These are phyloP conservation scores for Letharia columbiana DNA, from an alignment of 495 filamentous ascomycete species.

Conservation along the genomic window DNA sequence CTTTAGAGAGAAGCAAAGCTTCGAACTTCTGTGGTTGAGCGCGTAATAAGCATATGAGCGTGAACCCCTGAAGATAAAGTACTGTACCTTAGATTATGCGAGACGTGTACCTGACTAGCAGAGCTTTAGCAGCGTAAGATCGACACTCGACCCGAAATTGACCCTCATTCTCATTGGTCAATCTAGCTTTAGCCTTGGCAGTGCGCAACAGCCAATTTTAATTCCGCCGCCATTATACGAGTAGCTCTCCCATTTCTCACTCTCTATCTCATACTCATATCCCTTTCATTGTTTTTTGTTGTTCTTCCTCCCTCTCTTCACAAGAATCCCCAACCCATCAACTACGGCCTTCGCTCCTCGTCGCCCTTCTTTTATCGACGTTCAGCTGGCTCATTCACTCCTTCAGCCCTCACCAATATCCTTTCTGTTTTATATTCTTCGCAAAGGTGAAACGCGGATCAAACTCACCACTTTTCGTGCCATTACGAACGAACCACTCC, in stretches of 20 bases:
- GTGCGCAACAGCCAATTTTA: background rate
- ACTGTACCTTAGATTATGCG: too few relatives aligned
- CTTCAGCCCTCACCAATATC: slow-evolving; percentile 1
- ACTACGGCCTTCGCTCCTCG: slow-evolving; percentile 26
- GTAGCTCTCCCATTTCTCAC: too few relatives aligned
- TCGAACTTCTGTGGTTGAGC: too few relatives aligned
- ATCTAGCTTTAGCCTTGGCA: background rate
- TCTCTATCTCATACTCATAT: background rate
- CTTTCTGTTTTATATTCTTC: slow-evolving; percentile 16
- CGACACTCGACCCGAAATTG: background rate
- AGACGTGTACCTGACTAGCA: too few relatives aligned
- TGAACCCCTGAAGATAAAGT: too few relatives aligned
- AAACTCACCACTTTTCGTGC: slow-evolving; percentile 14
- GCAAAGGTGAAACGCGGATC: slow-evolving; percentile 14
- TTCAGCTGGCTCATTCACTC: slow-evolving; percentile 23
- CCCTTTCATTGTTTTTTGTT: background rate
- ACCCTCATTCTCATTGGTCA: background rate
- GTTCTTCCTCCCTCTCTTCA: background rate
- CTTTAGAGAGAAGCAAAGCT: too few relatives aligned
- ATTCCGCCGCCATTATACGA: too few relatives aligned
- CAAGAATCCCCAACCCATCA: slow-evolving; percentile 3
- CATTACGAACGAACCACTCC: background rate
- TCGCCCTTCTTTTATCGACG: slow-evolving; percentile 38
- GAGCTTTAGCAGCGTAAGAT: too few relatives aligned
- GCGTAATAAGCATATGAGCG: too few relatives aligned